Conservation (phyloP, 1,284 basidiomycete genomes). For the Trichosporon faecale region DNA sequence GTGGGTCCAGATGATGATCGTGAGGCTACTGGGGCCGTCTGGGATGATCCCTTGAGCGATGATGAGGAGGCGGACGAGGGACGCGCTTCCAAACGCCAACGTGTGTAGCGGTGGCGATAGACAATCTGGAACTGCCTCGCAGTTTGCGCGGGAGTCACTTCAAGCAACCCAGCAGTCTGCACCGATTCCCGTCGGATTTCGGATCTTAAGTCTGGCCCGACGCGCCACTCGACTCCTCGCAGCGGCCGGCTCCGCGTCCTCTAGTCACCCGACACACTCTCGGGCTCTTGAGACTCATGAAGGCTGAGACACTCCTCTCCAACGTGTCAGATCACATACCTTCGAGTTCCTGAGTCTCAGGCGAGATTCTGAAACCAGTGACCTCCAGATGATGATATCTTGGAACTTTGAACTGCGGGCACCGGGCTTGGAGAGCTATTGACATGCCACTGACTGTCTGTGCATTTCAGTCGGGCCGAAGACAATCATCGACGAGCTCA, state of each 20-base stretch:
- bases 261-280: background rate
- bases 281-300: background rate
- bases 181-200: background rate
- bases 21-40: conserved; percentile 13
- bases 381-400: background rate
- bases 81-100: background rate
- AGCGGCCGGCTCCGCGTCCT: too few species aligned
- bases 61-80: conserved; percentile 14
- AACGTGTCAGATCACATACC: background rate
- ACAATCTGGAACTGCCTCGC: too few species aligned
- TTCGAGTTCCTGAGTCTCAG: background rate
- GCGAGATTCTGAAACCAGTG: background rate
- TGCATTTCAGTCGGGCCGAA: background rate
- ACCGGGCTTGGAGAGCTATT: background rate
- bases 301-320: background rate
- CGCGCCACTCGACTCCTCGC: background rate
- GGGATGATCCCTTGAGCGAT: conserved; percentile 19
- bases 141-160: too few species aligned
- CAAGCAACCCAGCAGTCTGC: too few species aligned
- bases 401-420: background rate
- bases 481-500: background rate
- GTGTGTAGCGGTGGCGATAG: background rate
- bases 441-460: background rate
- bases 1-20: conserved; percentile 18
- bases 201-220: background rate